Evolutionary conservation across 2,329 filamentous ascomycete species (phyloP).

Genomic region (Fusarium sp.): DNA sequence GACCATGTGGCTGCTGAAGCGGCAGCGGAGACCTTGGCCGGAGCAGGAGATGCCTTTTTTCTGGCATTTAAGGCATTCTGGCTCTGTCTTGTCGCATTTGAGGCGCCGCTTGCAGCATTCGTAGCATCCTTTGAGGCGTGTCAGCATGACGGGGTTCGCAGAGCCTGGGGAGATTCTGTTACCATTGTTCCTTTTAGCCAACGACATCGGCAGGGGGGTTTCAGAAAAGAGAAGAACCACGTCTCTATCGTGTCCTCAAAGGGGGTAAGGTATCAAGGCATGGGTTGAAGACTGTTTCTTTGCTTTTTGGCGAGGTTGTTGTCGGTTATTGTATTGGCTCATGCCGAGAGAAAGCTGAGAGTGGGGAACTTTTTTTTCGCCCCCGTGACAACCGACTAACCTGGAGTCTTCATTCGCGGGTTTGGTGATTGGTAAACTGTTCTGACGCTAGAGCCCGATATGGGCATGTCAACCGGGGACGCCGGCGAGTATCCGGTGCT

Average conservation of each 20-base stretch:
- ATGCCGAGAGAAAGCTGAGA: not conserved
- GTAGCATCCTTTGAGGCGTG: conserved; percentile 45
- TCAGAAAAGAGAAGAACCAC: not conserved
- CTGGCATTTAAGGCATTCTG: conserved; percentile 50
- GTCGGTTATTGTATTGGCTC: conserved; percentile 2
- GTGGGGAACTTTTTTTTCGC: not conserved
- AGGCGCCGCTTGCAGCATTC: conserved; percentile 52
- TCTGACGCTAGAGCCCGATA: not conserved
- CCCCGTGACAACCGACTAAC: conserved; percentile 13
- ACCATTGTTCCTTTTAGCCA: conserved; percentile 43
- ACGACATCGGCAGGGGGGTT: conserved; percentile 33
- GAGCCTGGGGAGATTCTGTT: too few species aligned
- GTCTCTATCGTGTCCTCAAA: not conserved
- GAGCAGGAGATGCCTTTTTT: conserved; percentile 52
- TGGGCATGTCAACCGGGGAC: not conserved
- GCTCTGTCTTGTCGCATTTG: conserved; percentile 51
- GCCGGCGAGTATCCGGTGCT: not conserved
- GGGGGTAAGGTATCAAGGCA: not conserved
- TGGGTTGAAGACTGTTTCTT: not conserved
- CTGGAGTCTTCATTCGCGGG: not conserved
- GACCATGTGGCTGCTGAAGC: conserved; percentile 47
- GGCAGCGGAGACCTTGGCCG: conserved; percentile 49
- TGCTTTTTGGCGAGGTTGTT: not conserved
- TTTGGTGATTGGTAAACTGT: not conserved
- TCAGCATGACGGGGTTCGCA: not conserved